Percentiles rank a stretch among this genome's conserved stretches.
Evolutionary conservation across 1,139 yeast genomes (phyloP).

Genomic region (Waltiozyma sp.): DNA sequence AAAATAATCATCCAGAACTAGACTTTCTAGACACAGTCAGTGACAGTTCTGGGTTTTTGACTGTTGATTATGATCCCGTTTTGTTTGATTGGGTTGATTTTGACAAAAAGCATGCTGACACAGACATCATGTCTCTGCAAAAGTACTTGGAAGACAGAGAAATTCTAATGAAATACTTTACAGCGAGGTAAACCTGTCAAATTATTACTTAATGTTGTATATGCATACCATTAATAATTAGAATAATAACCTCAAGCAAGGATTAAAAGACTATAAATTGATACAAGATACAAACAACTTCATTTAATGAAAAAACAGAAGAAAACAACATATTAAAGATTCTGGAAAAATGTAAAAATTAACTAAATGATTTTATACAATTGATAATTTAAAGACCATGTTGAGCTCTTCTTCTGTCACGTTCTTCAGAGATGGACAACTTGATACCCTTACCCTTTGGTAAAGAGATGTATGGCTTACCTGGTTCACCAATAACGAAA

Average conservation of each 20-base stretch:
- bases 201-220: no score
- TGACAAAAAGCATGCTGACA: neutral
- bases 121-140: neutral
- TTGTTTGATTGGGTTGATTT: neutral
- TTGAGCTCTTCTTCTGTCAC: slow-evolving; percentile 96
- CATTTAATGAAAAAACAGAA: no score
- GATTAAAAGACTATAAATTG: no score
- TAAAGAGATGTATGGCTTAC: slow-evolving; percentile 92
- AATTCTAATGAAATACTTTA: neutral
- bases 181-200: neutral
- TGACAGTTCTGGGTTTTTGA: neutral
- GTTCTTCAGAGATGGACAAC: slow-evolving; percentile 96
- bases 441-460: slow-evolving; percentile 99
- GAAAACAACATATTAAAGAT: neutral
- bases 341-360: neutral
- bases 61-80: neutral
- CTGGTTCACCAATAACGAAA: slow-evolving; percentile 95
- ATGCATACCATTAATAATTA: no score
- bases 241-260: no score
- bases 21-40: neutral
- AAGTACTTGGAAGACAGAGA: neutral
- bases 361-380: neutral
- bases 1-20: neutral
- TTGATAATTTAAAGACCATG: slow-evolving; percentile 16
- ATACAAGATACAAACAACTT: no score